Conservation (phyloP, 306 rosid species). For the Quercus gilva region DNA sequence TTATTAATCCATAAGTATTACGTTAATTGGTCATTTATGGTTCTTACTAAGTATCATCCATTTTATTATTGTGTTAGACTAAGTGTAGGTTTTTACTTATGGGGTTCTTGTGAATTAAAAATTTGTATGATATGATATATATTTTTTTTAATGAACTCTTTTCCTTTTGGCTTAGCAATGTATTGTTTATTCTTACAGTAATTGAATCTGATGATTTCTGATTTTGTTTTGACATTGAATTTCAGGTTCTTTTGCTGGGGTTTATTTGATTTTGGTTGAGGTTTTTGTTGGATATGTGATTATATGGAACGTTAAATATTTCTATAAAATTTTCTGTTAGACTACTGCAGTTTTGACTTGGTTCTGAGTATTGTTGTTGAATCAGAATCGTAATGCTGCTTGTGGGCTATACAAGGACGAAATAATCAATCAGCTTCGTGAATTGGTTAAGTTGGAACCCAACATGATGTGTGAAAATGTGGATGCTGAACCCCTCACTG, state of each 20-base stretch:
- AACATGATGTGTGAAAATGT: constrained; percentile 15
- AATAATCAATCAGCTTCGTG: constrained; percentile 71
- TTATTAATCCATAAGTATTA: background rate
- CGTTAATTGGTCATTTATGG: background rate
- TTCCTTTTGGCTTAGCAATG: no score
- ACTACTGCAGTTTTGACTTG: constrained; percentile 34
- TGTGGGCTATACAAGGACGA: constrained; percentile 79
- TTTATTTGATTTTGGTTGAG: background rate
- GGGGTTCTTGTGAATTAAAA: no score
- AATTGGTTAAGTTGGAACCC: constrained; percentile 60
- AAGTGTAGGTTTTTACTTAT: background rate
- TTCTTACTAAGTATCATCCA: background rate
- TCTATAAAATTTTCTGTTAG: constrained; percentile 13
- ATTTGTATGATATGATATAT: no score
- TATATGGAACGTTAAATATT: constrained; percentile 1
- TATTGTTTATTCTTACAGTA: no score
- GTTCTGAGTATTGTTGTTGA: constrained; percentile 47
- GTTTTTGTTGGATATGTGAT: background rate
- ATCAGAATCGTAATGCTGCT: constrained; percentile 78
- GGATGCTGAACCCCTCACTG: constrained; percentile 8
- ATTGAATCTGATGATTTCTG: no score
- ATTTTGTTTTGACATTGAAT: background rate
- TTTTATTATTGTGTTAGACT: background rate
- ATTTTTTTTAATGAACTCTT: no score
- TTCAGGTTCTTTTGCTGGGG: background rate